A percentile compares a stretch with the other conserved stretches of the same genome.
Evolutionary conservation across 768 basidiomycete species (phyloP).

Genomic region (Hericium rajendrae): DNA sequence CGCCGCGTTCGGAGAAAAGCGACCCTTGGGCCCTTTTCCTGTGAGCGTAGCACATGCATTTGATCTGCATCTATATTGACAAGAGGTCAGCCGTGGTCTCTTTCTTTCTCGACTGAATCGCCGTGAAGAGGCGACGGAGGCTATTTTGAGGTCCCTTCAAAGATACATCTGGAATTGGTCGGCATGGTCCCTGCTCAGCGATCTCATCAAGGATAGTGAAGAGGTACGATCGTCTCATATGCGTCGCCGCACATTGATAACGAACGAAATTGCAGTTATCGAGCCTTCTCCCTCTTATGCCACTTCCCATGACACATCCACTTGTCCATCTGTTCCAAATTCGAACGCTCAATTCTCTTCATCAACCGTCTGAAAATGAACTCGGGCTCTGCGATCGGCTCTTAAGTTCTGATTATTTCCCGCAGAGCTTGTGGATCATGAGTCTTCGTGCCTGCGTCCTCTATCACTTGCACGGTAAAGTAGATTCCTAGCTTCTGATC

Average conservation of each 20-base stretch:
- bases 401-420: conserved; percentile 62
- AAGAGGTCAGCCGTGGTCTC: conserved; percentile 57
- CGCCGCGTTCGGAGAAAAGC: conserved; percentile 33
- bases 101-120: conserved; percentile 72
- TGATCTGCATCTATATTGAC: not conserved
- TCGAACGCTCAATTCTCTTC: conserved; percentile 81
- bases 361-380: conserved; percentile 82
- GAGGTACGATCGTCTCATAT: conserved; percentile 5
- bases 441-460: conserved; percentile 76
- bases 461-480: conserved; percentile 83
- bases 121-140: conserved; percentile 81
- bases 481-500: not conserved
- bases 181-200: conserved; percentile 8
- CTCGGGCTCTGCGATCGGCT: conserved; percentile 74
- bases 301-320: conserved; percentile 41
- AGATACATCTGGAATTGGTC: conserved; percentile 16
- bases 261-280: conserved; percentile 26
- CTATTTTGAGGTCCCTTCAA: conserved; percentile 48
- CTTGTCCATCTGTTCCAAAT: conserved; percentile 73
- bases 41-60: conserved; percentile 37
- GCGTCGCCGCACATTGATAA: conserved; percentile 14
- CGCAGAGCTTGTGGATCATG: conserved; percentile 77
- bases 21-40: conserved; percentile 84
- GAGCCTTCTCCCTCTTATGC: conserved; percentile 33
- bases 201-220: conserved; percentile 13